These are phyloP conservation scores for Hypoxylon sp. DNA, from an alignment of 2,329 filamentous ascomycete genomes.

Conservation along the genomic window DNA sequence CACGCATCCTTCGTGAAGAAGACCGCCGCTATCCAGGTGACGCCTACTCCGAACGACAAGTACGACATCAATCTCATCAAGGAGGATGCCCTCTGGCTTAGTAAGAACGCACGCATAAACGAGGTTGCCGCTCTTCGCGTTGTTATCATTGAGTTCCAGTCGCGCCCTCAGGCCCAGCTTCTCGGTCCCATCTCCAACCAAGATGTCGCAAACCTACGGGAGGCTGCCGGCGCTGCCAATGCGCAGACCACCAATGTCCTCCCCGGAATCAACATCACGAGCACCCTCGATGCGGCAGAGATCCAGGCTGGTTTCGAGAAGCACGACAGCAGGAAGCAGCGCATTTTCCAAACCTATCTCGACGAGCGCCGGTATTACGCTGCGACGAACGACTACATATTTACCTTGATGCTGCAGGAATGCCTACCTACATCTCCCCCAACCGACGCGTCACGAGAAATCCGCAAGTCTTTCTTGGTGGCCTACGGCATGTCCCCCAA, in stretches of 20 bases:
- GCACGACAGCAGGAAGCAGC: constrained; percentile 66
- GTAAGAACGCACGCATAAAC: constrained; percentile 78
- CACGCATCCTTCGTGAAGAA: constrained; percentile 81
- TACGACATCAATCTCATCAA: constrained; percentile 84
- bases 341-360: constrained; percentile 76
- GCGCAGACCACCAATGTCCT: constrained; percentile 65
- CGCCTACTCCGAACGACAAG: constrained; percentile 69
- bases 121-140: constrained; percentile 83
- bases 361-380: constrained; percentile 74
- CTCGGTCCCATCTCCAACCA: constrained; percentile 77
- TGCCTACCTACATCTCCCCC: constrained; percentile 37
- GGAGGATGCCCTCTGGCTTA: constrained; percentile 85
- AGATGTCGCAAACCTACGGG: constrained; percentile 77
- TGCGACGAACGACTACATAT: constrained; percentile 66
- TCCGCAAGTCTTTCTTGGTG: constrained; percentile 44
- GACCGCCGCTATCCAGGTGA: constrained; percentile 85
- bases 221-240: constrained; percentile 73
- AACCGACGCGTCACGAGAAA: constrained; percentile 40
- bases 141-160: constrained; percentile 84
- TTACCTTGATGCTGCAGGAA: constrained; percentile 58
- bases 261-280: constrained; percentile 57
- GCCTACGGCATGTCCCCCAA: constrained; percentile 46
- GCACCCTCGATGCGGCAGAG: constrained; percentile 60
- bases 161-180: constrained; percentile 75
- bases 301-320: constrained; percentile 68